Base-by-base conservation (phyloP, 139 green algal genomes). In the Micractinium sp. region DNA sequence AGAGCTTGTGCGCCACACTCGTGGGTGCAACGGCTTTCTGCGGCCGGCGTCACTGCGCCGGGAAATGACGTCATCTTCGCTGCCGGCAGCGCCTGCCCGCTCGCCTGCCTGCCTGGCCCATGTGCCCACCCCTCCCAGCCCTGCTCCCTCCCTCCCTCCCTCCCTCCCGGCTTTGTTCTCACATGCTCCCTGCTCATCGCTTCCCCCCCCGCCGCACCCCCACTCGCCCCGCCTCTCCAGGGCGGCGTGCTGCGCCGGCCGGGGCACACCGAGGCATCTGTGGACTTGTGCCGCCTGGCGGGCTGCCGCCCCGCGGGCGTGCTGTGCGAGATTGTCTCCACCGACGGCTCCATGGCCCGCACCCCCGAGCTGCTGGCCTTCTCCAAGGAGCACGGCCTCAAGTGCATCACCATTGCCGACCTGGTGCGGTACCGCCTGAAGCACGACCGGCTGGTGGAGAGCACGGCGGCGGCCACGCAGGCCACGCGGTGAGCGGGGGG, bases 301-400 rank as follows among this genome's bases (percentile, higher is more conserved):
- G 97, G 96, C 20, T 97, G 96, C 82, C 89, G 85, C 41, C 96
- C 98, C n/a, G 95, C 95, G 33, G 98, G 98, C 25, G 98, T 98
- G 71, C 94, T 99, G 29, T 99, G 96, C 90, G 98, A 99, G 92
- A 94, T 99, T 25, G 96, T 99, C 5, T 95, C 98, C 92, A 53
- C 90, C 7, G 94, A 97, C 88, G 97, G 97, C 82, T 94, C 83
- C 92, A 99, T 99, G 97, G 90, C 94, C 1, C 95, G 97, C 38
- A 97, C 95, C 22, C 95, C 95, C 0, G 60, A 89, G 60, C 95
- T 99, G 67, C 95, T 99, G 56, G 89, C 96, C 63, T 98, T 99
- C 94, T 95, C 97, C 0, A 78, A 90, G 71, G 35, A 94, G 79
- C 93, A 99, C 85, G 92, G 90, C 67, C 94, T 99, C 9, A 94